A percentile compares a stretch with the other conserved stretches of the same genome.
These are phyloP conservation scores for Phoenix roebelenii DNA, from an alignment of 176 grass and related monocot species.

Conservation along the genomic window DNA sequence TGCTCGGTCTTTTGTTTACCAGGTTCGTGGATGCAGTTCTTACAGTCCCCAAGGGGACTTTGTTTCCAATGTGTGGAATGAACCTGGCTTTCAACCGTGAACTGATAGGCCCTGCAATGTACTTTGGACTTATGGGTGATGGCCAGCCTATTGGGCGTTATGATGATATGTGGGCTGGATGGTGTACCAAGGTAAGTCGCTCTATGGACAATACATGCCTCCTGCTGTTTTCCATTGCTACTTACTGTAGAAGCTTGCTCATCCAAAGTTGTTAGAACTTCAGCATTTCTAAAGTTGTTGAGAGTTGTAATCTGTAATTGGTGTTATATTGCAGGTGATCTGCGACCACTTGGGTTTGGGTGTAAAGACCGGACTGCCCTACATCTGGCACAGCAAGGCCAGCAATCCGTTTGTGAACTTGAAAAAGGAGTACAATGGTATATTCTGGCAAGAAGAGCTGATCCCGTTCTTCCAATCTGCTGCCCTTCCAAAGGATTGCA, in stretches of 20 bases:
- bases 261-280: too few species aligned
- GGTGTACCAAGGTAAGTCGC: constrained; percentile 25
- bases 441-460: constrained; percentile 14
- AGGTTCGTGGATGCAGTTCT: constrained; percentile 35
- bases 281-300: too few species aligned
- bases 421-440: constrained; percentile 4
- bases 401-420: constrained; percentile 11
- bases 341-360: too few species aligned
- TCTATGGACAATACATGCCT: background rate
- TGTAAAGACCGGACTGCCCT: constrained; percentile 8
- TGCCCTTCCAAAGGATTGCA: constrained; percentile 7
- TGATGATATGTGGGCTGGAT: constrained; percentile 39
- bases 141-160: constrained; percentile 34
- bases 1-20: background rate
- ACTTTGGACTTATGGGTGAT: constrained; percentile 41
- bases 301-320: too few species aligned
- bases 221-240: too few species aligned
- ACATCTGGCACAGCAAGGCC: constrained; percentile 22
- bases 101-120: constrained; percentile 30
- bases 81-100: constrained; percentile 36
- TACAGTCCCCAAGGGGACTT: constrained; percentile 32
- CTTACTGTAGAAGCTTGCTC: too few species aligned
- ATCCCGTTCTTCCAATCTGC: constrained; percentile 16
- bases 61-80: constrained; percentile 39
- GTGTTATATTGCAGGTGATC: too few species aligned